Percentiles rank a stretch among this genome's conserved stretches.
These are phyloP conservation scores for sunflower (Helianthus annuus) DNA, from an alignment of 129 eudicot genomes.

Conservation along the genomic window DNA sequence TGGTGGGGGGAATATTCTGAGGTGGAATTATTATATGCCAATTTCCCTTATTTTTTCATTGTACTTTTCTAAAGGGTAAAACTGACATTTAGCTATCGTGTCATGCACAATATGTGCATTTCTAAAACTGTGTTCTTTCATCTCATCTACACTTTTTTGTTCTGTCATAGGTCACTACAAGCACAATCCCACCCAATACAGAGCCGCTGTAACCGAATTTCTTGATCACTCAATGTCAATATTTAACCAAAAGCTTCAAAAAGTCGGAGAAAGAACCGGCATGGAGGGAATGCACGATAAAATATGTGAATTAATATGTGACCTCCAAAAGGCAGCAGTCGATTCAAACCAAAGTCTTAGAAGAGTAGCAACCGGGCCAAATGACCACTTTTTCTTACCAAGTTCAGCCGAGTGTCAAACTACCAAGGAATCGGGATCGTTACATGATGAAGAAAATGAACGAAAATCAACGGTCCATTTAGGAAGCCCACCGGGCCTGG, in stretches of 20 bases:
- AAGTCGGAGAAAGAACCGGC: slow-evolving; percentile 44
- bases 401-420: slow-evolving; percentile 51
- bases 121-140: background rate
- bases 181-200: slow-evolving; percentile 55
- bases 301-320: slow-evolving; percentile 63
- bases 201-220: slow-evolving; percentile 55
- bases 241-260: slow-evolving; percentile 52
- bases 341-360: slow-evolving; percentile 74
- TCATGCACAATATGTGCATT: background rate
- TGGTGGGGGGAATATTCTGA: too few species aligned
- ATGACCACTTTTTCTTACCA: slow-evolving; percentile 74
- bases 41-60: too few species aligned
- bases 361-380: slow-evolving; percentile 73
- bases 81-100: too few species aligned
- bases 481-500: slow-evolving; percentile 9
- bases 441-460: slow-evolving; percentile 10
- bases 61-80: too few species aligned
- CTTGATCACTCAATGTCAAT: slow-evolving; percentile 55
- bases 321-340: slow-evolving; percentile 86
- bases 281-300: slow-evolving; percentile 62
- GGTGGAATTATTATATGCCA: too few species aligned
- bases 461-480: slow-evolving; percentile 11
- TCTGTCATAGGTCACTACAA: slow-evolving; percentile 3
- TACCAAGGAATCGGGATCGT: slow-evolving; percentile 41
- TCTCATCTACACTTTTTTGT: background rate